Conservation (phyloP, 2,329 filamentous ascomycete species). For the Lasiodiplodia gonubiensis region DNA sequence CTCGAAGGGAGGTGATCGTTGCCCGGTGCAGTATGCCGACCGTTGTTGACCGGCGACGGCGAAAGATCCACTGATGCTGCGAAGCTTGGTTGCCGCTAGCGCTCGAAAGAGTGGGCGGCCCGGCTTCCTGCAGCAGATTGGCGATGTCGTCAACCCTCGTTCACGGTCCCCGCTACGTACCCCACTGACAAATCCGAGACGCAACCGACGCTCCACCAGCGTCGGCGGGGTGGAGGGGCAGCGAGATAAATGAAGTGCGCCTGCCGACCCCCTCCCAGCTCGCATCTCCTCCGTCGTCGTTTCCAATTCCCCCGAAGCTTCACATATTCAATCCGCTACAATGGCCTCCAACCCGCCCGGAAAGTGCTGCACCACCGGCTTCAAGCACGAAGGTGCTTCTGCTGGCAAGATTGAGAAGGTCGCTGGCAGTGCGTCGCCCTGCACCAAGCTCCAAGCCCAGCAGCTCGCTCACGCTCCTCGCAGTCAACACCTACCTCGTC, state of each 20-base stretch:
- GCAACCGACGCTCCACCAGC: slow-evolving; percentile 9
- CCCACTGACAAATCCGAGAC: slow-evolving; percentile 12
- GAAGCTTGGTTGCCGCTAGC: neutral
- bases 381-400: slow-evolving; percentile 59
- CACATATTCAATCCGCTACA: neutral
- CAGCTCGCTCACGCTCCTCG: slow-evolving; percentile 9
- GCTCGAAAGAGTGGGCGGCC: slow-evolving; percentile 9
- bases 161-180: neutral
- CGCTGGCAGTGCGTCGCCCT: slow-evolving; percentile 48
- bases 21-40: neutral
- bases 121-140: slow-evolving; percentile 9
- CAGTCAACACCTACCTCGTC: slow-evolving; percentile 62
- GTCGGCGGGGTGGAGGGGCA: slow-evolving; percentile 14
- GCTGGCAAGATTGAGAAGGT: slow-evolving; percentile 56
- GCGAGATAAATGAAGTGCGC: neutral
- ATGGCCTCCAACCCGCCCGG: slow-evolving; percentile 61
- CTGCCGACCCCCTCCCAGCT: neutral
- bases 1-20: neutral
- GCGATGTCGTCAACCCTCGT: slow-evolving; percentile 14
- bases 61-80: slow-evolving; percentile 7
- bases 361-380: slow-evolving; percentile 55
- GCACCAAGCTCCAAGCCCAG: neutral
- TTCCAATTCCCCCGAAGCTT: neutral
- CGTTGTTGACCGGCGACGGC: neutral
- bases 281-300: neutral